Conservation (phyloP, 1,284 basidiomycete genomes). For the Leccinum huronense region DNA sequence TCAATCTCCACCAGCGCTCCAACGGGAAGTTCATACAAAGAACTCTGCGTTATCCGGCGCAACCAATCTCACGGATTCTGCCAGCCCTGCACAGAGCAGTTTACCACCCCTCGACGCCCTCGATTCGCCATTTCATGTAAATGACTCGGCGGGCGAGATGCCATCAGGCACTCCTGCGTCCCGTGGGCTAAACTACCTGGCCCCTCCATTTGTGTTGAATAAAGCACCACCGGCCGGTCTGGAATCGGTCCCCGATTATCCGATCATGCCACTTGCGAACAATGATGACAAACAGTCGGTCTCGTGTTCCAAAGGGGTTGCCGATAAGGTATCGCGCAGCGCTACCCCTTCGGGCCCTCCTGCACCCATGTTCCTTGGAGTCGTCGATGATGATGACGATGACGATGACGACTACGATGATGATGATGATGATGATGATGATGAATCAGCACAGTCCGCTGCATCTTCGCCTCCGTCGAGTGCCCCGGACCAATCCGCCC, state of each 20-base stretch:
- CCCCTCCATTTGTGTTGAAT: conserved; percentile 20
- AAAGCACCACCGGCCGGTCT: conserved; percentile 4
- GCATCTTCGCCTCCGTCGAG: conserved; percentile 11
- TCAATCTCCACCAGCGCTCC: conserved; percentile 8
- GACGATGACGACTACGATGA: background rate
- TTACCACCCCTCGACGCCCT: conserved; percentile 16
- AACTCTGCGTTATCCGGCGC: background rate
- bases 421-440: background rate
- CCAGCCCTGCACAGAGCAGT: conserved; percentile 6
- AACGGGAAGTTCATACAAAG: conserved; percentile 9
- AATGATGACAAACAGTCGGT: conserved; percentile 8
- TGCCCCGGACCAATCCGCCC: conserved; percentile 3
- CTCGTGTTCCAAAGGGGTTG: background rate
- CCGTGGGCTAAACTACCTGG: conserved; percentile 12
- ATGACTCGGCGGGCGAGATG: conserved; percentile 9
- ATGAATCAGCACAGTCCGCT: conserved; percentile 12
- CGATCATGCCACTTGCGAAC: conserved; percentile 2
- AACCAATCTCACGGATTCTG: conserved; percentile 7
- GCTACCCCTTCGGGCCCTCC: conserved; percentile 10
- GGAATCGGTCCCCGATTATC: background rate
- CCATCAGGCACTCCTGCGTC: conserved; percentile 2
- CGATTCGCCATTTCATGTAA: conserved; percentile 15
- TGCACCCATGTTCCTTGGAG: conserved; percentile 2
- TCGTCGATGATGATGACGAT: background rate
- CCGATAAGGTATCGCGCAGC: background rate